Evolutionary conservation across 2,329 filamentous ascomycete species (phyloP).

Genomic region (Orbilia javanica): DNA sequence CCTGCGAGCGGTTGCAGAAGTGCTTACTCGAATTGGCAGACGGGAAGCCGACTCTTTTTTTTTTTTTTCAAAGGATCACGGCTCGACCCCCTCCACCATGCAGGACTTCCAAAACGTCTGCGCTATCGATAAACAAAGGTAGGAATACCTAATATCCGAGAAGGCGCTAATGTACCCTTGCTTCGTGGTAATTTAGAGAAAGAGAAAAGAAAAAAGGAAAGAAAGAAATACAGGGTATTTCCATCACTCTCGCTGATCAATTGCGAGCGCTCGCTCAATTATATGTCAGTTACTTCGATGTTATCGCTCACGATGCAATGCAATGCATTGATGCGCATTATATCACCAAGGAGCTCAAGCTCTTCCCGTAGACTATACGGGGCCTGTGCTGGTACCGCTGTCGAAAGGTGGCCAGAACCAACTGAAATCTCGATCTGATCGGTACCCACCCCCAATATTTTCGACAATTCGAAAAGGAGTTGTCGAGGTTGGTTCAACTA

Average conservation of each 20-base stretch:
- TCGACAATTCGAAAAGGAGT: slow-evolving; percentile 13
- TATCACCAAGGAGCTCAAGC: background rate
- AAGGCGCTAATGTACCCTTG: background rate
- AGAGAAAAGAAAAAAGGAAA: too few relatives aligned
- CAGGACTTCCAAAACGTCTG: background rate
- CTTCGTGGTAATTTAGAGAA: too few relatives aligned
- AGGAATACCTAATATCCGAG: slow-evolving; percentile 12
- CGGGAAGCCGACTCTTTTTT: background rate
- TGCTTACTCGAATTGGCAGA: slow-evolving; percentile 15
- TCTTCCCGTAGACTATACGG: background rate
- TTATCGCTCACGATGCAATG: slow-evolving; percentile 23
- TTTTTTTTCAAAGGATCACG: slow-evolving; percentile 33
- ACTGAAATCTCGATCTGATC: slow-evolving; percentile 55
- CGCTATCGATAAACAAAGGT: slow-evolving; percentile 43
- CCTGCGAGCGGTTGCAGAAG: slow-evolving; percentile 18
- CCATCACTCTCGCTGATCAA: background rate
- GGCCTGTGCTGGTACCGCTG: background rate
- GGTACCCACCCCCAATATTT: slow-evolving; percentile 9
- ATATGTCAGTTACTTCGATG: background rate
- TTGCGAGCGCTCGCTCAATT: too few relatives aligned
- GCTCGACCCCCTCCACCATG: slow-evolving; percentile 18
- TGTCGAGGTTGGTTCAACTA: too few relatives aligned
- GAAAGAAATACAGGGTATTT: background rate
- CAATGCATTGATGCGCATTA: slow-evolving; percentile 30
- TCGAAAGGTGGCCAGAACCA: background rate